A percentile compares a stretch with the other conserved stretches of the same genome.
Conservation (phyloP, 2,329 filamentous ascomycete species). For the Colletotrichum truncatum region DNA sequence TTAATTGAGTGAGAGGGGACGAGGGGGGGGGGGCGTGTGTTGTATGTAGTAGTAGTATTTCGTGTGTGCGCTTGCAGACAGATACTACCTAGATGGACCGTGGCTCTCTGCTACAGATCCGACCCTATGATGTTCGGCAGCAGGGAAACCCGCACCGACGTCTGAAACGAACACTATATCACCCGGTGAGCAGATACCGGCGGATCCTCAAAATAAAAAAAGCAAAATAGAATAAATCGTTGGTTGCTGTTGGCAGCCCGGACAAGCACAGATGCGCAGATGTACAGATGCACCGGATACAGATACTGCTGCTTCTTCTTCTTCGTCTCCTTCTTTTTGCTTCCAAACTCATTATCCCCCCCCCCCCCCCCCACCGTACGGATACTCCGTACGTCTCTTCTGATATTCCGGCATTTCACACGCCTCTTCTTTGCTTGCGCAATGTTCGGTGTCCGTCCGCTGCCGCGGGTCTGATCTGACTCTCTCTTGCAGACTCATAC, state of each 20-base stretch:
- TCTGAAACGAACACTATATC: slow-evolving; percentile 30
- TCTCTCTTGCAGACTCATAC: background rate
- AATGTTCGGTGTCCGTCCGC: background rate
- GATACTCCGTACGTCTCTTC: too few relatives aligned
- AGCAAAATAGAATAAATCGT: too few relatives aligned
- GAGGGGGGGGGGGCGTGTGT: too few relatives aligned
- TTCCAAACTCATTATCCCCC: slow-evolving; percentile 2
- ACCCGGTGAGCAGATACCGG: slow-evolving; percentile 23
- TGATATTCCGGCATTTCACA: too few relatives aligned
- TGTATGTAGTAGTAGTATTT: too few relatives aligned
- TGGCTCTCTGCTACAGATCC: background rate
- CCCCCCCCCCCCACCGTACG: too few relatives aligned
- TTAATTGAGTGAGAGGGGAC: background rate
- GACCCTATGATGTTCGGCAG: background rate
- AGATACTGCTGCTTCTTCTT: background rate
- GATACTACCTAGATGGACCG: background rate
- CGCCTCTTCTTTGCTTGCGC: too few relatives aligned
- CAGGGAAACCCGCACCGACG: slow-evolving; percentile 9
- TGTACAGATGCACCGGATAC: too few relatives aligned
- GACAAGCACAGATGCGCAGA: too few relatives aligned
- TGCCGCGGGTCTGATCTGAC: background rate
- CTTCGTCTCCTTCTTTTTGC: background rate
- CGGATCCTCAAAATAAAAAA: too few relatives aligned
- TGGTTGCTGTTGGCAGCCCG: too few relatives aligned
- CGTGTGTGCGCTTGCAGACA: background rate